Percentiles rank a stretch among this genome's conserved stretches.
phyloP scores from a whole-genome alignment of 805 yeast genomes.

The Kodamaea jinghongensis region DNA sequence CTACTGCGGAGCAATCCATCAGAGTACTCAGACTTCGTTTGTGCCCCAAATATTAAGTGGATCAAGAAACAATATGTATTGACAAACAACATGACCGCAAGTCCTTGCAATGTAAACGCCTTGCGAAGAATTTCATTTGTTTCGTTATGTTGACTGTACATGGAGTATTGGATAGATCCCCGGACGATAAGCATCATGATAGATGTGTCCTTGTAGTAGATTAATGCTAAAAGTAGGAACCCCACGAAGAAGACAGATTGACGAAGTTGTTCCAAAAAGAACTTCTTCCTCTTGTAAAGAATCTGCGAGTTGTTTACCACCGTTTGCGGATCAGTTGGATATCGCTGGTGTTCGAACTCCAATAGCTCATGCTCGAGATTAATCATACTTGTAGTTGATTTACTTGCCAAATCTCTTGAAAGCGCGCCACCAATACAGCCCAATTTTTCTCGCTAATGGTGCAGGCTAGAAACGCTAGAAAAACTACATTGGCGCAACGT shows the following conservation, averaged over 20 bases:
- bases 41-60: constrained; percentile 28
- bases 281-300: constrained; percentile 42
- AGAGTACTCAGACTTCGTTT: constrained; percentile 13
- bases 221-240: constrained; percentile 32
- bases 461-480: too few species aligned
- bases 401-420: too few species aligned
- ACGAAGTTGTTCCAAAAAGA: constrained; percentile 36
- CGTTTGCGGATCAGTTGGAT: constrained; percentile 40
- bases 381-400: background rate
- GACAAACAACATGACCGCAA: constrained; percentile 21
- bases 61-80: constrained; percentile 22
- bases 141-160: constrained; percentile 15
- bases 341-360: constrained; percentile 27
- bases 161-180: constrained; percentile 24
- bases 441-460: too few species aligned
- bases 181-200: constrained; percentile 27
- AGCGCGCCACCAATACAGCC: too few species aligned
- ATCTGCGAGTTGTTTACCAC: constrained; percentile 37
- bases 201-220: constrained; percentile 44
- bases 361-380: constrained; percentile 20
- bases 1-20: constrained; percentile 32
- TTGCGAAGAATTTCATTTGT: constrained; percentile 20
- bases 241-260: constrained; percentile 34
- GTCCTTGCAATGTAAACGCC: constrained; percentile 25
- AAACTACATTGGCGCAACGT: too few species aligned